phyloP scores from a whole-genome alignment of 2,329 filamentous ascomycete species.

The Monosporascus sp. region DNA sequence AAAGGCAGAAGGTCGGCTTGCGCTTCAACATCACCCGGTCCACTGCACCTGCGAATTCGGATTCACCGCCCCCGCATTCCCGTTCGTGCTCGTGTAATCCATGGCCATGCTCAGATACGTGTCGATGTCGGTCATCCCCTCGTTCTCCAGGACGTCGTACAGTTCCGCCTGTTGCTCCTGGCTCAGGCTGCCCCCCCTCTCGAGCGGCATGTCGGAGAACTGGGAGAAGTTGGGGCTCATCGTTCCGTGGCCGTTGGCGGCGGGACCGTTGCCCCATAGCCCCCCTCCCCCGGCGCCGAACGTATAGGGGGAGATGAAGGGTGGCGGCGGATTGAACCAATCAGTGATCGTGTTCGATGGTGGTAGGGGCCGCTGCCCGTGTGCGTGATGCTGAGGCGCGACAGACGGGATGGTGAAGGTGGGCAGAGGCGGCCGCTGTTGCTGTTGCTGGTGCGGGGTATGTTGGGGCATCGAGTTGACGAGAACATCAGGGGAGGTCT shows the following conservation, averaged over 20 bases:
- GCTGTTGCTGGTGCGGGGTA: constrained; percentile 11
- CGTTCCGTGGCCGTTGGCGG: constrained; percentile 16
- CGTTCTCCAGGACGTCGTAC: constrained; percentile 72
- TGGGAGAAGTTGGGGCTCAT: constrained; percentile 17
- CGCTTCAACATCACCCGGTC: background rate
- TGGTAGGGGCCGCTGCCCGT: constrained; percentile 38
- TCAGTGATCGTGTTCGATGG: constrained; percentile 33
- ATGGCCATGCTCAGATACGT: constrained; percentile 46
- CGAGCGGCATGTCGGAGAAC: constrained; percentile 27
- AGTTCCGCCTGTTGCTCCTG: constrained; percentile 79
- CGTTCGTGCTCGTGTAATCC: constrained; percentile 7
- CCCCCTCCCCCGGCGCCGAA: constrained; percentile 37
- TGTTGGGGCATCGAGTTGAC: constrained; percentile 12
- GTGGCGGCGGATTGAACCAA: constrained; percentile 49
- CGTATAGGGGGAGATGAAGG: constrained; percentile 48
- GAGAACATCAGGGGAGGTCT: constrained; percentile 15
- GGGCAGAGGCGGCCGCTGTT: constrained; percentile 18
- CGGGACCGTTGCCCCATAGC: constrained; percentile 31
- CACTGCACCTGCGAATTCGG: background rate
- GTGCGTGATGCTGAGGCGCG: constrained; percentile 28
- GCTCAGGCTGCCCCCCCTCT: constrained; percentile 64
- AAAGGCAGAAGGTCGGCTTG: too few relatives aligned
- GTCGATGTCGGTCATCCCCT: constrained; percentile 58
- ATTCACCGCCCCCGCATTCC: background rate
- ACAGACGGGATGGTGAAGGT: constrained; percentile 36